Evolutionary conservation across 2,329 filamentous ascomycete genomes (phyloP).

Genomic region (Pseudogymnoascus sp.): DNA sequence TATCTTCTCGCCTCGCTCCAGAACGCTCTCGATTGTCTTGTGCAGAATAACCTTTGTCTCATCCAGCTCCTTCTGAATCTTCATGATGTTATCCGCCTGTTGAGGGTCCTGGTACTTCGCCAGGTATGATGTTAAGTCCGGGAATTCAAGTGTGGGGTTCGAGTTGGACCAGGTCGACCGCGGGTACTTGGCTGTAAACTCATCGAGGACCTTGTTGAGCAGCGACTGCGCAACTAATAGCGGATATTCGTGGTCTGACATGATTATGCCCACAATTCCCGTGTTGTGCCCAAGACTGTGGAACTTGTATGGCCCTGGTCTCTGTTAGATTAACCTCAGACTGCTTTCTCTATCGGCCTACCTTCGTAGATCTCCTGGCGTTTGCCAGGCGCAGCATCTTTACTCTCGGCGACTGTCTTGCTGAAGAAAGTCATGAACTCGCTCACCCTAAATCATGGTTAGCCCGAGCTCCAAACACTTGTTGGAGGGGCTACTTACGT

Average conservation of each 20-base stretch:
- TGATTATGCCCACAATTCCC: conserved; percentile 68
- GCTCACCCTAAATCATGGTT: conserved; percentile 33
- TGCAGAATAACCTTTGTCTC: conserved; percentile 96
- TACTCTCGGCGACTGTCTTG: conserved; percentile 81
- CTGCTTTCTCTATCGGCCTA: conserved; percentile 26
- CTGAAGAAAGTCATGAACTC: conserved; percentile 76
- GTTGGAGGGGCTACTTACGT: conserved; percentile 1
- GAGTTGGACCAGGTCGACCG: conserved; percentile 55
- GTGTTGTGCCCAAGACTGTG: conserved; percentile 69
- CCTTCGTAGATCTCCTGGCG: conserved; percentile 78
- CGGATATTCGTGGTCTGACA: conserved; percentile 68
- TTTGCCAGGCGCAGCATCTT: conserved; percentile 55
- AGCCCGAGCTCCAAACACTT: conserved; percentile 14
- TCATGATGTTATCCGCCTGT: conserved; percentile 84
- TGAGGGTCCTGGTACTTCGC: conserved; percentile 75
- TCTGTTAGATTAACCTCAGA: conserved; percentile 9
- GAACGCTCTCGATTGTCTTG: conserved; percentile 84
- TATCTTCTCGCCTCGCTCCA: conserved; percentile 94
- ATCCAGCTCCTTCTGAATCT: conserved; percentile 93
- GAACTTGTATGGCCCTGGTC: conserved; percentile 55
- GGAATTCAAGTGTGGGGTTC: conserved; percentile 50
- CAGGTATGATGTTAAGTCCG: conserved; percentile 72
- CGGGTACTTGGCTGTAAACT: conserved; percentile 72
- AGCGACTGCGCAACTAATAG: conserved; percentile 76
- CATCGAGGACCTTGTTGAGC: conserved; percentile 77